Evolutionary conservation across 2,329 filamentous ascomycete genomes (phyloP), one percentile per base, ranked within the genome.

Genomic region (Didymella keratinophila): DNA sequence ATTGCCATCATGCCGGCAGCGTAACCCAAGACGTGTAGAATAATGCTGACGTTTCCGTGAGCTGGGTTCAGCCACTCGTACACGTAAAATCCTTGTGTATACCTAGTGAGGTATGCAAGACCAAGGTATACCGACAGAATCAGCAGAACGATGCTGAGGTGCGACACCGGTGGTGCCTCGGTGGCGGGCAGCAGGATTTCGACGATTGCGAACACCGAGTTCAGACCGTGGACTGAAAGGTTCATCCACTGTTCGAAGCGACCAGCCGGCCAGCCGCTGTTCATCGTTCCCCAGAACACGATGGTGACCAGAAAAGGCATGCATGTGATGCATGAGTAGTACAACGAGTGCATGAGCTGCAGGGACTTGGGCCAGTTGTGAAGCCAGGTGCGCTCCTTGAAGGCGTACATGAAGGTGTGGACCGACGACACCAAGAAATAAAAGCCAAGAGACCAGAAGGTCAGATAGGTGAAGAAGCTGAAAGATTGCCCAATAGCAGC

Each of bases 391-490:
- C 52, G 60, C 25, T 70, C 68, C 14, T 63, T 64, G 23, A 69
- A 55, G 37, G 66, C 67, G 77, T 92, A 93, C 37, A 81, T 81
- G 60, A 86, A 79, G 12, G 89, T 92, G 79, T 95, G 91, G 14
- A 86, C 62, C 23, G 87, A 81, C 0, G 89, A 82, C 65, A 87
- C 76, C 58, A 87, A 80, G 71, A 89, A 89, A 81, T 95, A 96
- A 78, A 92, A 93, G 36, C 84, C 87, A 18, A 93, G 78, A 2
- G 90, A 90, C 89, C 90, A 94, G 83, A 88, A 94, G 14, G 89
- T 90, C 47, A 94, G 81, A 71, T 87, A 83, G 32, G 91, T 95
- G 80, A 95, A 95, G 81, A 87, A 95, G 70, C 87, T 90, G 80
- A 94, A 94, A 41, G 82, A 83, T 51, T 81, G 76, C 46, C 81